Conservation (phyloP, 2,329 filamentous ascomycete species). For the Fonsecaea nubica region DNA sequence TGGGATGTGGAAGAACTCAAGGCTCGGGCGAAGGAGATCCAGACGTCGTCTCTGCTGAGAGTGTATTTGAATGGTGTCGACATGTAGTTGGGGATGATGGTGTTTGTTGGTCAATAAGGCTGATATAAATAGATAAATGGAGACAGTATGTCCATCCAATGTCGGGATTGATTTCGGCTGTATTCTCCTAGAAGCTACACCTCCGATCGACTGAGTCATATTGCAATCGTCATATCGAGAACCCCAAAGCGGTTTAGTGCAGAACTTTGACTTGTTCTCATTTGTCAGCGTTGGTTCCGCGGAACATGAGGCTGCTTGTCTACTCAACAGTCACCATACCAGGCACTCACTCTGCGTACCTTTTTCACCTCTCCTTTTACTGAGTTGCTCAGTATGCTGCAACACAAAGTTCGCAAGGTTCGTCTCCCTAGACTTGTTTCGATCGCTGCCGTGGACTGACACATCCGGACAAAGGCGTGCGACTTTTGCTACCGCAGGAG, state of each 20-base stretch:
- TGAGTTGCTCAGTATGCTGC: not conserved
- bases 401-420: not conserved
- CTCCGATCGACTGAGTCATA: no score
- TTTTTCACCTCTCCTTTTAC: not conserved
- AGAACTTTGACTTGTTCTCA: not conserved
- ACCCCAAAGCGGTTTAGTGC: not conserved
- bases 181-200: no score
- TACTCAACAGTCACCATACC: not conserved
- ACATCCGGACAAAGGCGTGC: slow-evolving; percentile 34
- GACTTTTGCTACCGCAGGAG: slow-evolving; percentile 47
- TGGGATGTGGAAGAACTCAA: slow-evolving; percentile 62
- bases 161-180: no score
- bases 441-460: not conserved
- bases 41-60: slow-evolving; percentile 23
- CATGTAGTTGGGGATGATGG: slow-evolving; percentile 12
- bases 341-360: no score
- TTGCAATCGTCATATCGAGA: no score
- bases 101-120: no score
- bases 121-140: not conserved
- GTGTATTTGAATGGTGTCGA: slow-evolving; percentile 25
- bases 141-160: not conserved
- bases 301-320: not conserved
- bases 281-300: not conserved
- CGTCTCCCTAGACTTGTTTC: not conserved
- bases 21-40: slow-evolving; percentile 47